Evolutionary conservation across 768 basidiomycete species (phyloP).

Genomic region (Glaciozyma martinii): DNA sequence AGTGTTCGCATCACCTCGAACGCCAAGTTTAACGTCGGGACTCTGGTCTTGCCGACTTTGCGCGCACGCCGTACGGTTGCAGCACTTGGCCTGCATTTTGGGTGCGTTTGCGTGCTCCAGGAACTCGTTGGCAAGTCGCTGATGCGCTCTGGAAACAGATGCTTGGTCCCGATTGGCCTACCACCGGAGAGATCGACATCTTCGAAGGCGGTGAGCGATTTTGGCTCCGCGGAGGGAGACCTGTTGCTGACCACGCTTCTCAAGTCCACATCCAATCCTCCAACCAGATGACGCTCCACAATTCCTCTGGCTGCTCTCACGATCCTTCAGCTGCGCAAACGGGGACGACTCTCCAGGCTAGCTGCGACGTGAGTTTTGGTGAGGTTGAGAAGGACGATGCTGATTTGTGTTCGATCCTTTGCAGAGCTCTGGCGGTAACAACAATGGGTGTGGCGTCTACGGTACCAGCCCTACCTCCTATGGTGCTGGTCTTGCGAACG

Average conservation of each 20-base stretch:
- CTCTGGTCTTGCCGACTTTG: not conserved
- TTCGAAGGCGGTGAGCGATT: constrained; percentile 52
- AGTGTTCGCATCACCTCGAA: not conserved
- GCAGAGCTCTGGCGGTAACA: constrained; percentile 14
- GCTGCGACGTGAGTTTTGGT: not conserved
- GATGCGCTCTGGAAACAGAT: not conserved
- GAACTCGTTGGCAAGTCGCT: not conserved
- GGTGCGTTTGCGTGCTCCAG: not conserved
- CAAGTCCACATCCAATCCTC: constrained; percentile 43
- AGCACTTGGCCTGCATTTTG: constrained; percentile 21
- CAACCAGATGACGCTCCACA: constrained; percentile 70
- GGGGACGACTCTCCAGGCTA: not conserved
- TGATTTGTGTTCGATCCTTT: not conserved
- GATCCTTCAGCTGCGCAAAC: not conserved
- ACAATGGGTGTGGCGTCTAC: constrained; percentile 15
- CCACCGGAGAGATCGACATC: constrained; percentile 57
- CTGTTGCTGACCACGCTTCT: not conserved
- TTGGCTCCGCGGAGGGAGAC: not conserved
- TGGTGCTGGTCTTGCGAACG: constrained; percentile 44
- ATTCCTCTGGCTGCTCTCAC: constrained; percentile 42
- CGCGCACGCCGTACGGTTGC: constrained; percentile 30
- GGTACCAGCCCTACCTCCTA: constrained; percentile 36
- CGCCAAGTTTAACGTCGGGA: not conserved
- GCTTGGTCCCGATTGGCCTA: constrained; percentile 24
- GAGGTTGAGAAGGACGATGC: not conserved